phyloP scores from a whole-genome alignment of 805 yeast genomes.

The Candida incommunis region DNA sequence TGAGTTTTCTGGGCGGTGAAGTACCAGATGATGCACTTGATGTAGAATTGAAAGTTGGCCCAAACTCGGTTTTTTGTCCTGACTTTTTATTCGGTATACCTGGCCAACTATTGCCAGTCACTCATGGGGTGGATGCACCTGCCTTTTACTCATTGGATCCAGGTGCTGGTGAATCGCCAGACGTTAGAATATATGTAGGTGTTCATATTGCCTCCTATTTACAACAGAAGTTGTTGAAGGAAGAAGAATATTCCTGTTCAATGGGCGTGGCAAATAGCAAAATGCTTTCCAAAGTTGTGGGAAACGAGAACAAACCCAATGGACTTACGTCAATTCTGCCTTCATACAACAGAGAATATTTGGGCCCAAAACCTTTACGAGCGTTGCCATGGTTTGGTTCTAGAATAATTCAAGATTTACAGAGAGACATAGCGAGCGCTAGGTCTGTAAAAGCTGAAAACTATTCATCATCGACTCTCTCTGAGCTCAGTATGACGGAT shows the following conservation, averaged over 20 bases:
- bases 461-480: too few relatives aligned
- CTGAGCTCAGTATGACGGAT: neutral
- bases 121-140: constrained; percentile 5
- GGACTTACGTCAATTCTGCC: constrained; percentile 18
- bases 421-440: too few relatives aligned
- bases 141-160: constrained; percentile 2
- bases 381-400: constrained; percentile 18
- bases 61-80: constrained; percentile 8
- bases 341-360: constrained; percentile 11
- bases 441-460: too few relatives aligned
- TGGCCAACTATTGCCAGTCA: constrained; percentile 11
- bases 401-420: constrained; percentile 9
- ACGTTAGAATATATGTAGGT: constrained; percentile 14
- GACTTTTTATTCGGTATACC: constrained; percentile 17
- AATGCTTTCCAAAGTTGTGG: constrained; percentile 18
- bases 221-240: constrained; percentile 13
- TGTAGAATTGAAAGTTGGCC: neutral
- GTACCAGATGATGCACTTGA: constrained; percentile 11
- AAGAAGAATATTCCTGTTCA: constrained; percentile 17
- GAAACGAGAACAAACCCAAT: constrained; percentile 17
- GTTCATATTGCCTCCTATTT: constrained; percentile 16
- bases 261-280: constrained; percentile 18
- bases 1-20: constrained; percentile 2
- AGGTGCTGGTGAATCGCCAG: too few relatives aligned
- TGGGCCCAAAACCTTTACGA: constrained; percentile 7